Conservation (phyloP, 495 filamentous ascomycete genomes). For the Podospora pseudopauciseta region DNA sequence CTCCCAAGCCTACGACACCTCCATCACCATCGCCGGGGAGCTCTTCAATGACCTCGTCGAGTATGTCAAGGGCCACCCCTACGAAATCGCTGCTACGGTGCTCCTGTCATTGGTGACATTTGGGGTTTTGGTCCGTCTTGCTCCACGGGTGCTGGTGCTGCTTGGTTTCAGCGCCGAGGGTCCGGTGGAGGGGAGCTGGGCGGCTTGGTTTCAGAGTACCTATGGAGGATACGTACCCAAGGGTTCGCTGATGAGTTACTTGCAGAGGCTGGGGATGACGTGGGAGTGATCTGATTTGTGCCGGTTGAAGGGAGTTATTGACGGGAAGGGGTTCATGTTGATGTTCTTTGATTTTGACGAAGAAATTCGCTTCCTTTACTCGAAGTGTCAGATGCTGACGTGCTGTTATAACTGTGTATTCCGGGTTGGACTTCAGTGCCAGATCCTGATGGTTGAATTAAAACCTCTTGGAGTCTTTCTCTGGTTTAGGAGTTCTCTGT, state of each 20-base stretch:
- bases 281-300: constrained; percentile 1
- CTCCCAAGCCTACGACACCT: constrained; percentile 15
- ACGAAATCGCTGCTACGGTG: constrained; percentile 18
- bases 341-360: too few relatives aligned
- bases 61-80: constrained; percentile 21
- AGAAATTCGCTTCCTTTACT: too few relatives aligned
- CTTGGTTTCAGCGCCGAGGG: constrained; percentile 51
- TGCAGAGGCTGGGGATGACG: constrained; percentile 52
- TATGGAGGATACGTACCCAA: constrained; percentile 46
- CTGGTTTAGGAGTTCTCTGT: too few relatives aligned
- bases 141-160: constrained; percentile 43
- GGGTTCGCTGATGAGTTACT: constrained; percentile 46
- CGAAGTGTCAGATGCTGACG: too few relatives aligned
- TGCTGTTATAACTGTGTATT: too few relatives aligned
- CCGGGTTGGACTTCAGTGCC: too few relatives aligned
- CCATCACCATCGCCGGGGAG: constrained; percentile 2
- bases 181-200: constrained; percentile 31
- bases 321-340: not conserved
- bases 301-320: not conserved
- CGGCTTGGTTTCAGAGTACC: constrained; percentile 22
- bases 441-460: too few relatives aligned
- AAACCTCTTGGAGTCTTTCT: too few relatives aligned
- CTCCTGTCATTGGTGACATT: constrained; percentile 43
- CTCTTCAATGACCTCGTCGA: constrained; percentile 13
- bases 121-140: constrained; percentile 46